Evolutionary conservation across 164 flowering plant genomes (phyloP).

Genomic region (Vitis rupestris): DNA sequence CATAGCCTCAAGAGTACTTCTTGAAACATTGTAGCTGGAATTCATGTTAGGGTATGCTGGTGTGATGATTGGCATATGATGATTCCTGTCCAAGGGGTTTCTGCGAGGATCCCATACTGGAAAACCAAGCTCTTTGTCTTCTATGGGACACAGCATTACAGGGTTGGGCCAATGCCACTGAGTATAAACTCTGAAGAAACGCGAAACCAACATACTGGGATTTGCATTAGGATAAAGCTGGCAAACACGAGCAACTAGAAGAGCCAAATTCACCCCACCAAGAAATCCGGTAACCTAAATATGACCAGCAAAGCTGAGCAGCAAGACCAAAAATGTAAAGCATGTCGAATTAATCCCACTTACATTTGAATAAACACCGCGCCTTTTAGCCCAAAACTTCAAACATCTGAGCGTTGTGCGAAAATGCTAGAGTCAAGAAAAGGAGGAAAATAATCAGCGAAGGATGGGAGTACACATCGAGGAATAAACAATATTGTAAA

Average conservation of each 20-base stretch:
- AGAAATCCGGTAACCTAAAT: constrained; percentile 93
- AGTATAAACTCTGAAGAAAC: constrained; percentile 92
- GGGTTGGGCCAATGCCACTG: constrained; percentile 99
- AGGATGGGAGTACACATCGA: background rate
- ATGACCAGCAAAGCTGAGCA: background rate
- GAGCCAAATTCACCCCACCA: constrained; percentile 99
- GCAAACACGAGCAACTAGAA: constrained; percentile 89
- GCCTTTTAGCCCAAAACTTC: constrained; percentile 92
- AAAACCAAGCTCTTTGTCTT: constrained; percentile 87
- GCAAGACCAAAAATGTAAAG: no score
- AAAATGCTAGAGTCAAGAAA: constrained; percentile 55
- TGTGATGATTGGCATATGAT: constrained; percentile 98
- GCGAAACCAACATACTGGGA: constrained; percentile 90
- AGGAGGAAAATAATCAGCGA: background rate
- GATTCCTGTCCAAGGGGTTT: constrained; percentile 76
- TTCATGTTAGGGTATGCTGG: constrained; percentile 99
- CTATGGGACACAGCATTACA: constrained; percentile 88
- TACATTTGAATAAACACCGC: constrained; percentile 98
- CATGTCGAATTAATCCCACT: constrained; percentile 15
- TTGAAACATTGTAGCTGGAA: constrained; percentile 94
- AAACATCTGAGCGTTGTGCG: constrained; percentile 81
- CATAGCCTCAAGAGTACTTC: constrained; percentile 90
- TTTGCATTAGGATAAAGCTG: constrained; percentile 95
- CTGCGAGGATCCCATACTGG: constrained; percentile 93
- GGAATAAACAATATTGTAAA: background rate